phyloP scores from a whole-genome alignment of 163 green algal species.

The Coccomyxa subellipsoidea region DNA sequence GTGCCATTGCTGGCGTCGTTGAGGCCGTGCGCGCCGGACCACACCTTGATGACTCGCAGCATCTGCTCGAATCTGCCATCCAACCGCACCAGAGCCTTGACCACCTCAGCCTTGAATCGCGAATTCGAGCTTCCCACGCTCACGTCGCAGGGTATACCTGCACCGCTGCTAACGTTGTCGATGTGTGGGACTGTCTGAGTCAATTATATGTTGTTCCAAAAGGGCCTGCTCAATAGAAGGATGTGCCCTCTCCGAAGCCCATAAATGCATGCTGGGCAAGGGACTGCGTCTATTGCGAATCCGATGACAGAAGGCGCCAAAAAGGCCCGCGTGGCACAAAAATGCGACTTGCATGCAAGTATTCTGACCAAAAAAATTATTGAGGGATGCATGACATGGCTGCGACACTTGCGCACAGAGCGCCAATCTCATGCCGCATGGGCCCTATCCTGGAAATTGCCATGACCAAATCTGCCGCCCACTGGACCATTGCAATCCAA shows the following conservation, averaged over 20 bases:
- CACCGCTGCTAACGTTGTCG: neutral
- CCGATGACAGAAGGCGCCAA: too few relatives aligned
- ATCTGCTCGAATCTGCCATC: conserved; percentile 40
- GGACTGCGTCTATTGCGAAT: too few relatives aligned
- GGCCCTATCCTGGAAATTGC: too few relatives aligned
- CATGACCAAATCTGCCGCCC: neutral
- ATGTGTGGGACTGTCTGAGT: neutral
- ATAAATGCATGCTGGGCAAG: neutral
- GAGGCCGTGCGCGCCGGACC: conserved; percentile 44
- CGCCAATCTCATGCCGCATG: too few relatives aligned
- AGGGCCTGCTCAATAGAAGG: neutral
- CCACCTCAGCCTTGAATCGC: conserved; percentile 42
- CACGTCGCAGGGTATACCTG: conserved; percentile 43
- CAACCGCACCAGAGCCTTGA: conserved; percentile 33
- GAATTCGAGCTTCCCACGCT: conserved; percentile 30
- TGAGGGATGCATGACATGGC: too few relatives aligned
- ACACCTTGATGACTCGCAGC: conserved; percentile 65
- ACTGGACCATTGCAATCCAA: neutral
- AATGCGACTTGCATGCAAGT: too few relatives aligned
- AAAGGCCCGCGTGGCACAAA: too few relatives aligned
- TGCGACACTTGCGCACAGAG: too few relatives aligned
- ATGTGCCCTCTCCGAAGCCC: neutral
- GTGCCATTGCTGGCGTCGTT: conserved; percentile 64
- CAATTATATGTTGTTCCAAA: neutral
- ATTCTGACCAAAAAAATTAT: too few relatives aligned